Evolutionary conservation across 2,329 filamentous ascomycete genomes (phyloP), one percentile per base, ranked within the genome.

Genomic region (Colletotrichum agaves): DNA sequence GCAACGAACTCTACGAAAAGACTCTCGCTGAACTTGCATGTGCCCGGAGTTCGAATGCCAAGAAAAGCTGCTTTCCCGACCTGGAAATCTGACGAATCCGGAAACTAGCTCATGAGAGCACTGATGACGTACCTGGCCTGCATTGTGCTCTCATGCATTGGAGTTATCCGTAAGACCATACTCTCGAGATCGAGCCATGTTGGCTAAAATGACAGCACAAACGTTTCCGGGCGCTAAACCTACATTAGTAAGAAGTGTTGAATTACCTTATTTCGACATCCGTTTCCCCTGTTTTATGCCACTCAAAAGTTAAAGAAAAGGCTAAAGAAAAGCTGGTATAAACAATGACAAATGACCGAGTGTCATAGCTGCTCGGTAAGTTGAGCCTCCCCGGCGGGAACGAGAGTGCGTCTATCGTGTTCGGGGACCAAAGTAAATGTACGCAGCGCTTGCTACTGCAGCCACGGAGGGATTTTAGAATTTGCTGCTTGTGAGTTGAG

Each of bases 211-310:
- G 27, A 12, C 47, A 52, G 13, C 27, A 52, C 11, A 31, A 35
- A 35, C 47, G 12, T 23, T 17, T 31, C 6, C 15, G 23, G 3
- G 23, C 47, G 47, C 47, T 52, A 52, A 35, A 35, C 47, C 47
- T n/a, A 52, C 15, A n/a, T 2, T 35, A 31, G 47, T 52, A 52
- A 35, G 47, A 52, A 31, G 5, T 19, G 13, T 4, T n/a, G 27
- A 52, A 19, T 52, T 2, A 52, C 47, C 47, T 52, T 52, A 52
- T 52, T 52, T 52, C 23, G 19, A 52, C 23, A 52, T 52, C 47
- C 21, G 19, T 35, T 52, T 17, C 27, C 27, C 47, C 47, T 31
- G 17, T 31, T n/a, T 52, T 31, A 52, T 52, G 21, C 27, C 19
- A 12, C 47, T 52, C n/a, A 11, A 13, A 21, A 33, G 31, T 33